These are phyloP conservation scores for Phylloporus sp. DNA, from an alignment of 768 basidiomycete genomes.

Conservation along the genomic window DNA sequence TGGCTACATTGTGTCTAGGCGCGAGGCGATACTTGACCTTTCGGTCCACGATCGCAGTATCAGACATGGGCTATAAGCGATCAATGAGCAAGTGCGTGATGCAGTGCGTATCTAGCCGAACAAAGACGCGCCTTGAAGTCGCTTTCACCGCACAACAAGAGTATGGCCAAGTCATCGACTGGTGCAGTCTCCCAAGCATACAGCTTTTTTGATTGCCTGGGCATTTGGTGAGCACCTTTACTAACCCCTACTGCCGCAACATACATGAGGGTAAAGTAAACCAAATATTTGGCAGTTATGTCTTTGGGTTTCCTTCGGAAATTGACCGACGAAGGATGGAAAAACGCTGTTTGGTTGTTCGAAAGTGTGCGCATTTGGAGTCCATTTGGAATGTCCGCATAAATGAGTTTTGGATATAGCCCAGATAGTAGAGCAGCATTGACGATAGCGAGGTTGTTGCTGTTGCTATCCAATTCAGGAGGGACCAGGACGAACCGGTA, in stretches of 20 bases:
- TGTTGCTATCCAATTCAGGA: conserved; percentile 61
- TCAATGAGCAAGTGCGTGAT: background rate
- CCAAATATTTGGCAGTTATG: conserved; percentile 68
- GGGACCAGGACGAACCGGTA: conserved; percentile 77
- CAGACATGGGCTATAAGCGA: conserved; percentile 55
- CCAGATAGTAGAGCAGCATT: conserved; percentile 82
- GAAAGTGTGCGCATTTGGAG: conserved; percentile 67
- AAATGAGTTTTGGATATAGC: conserved; percentile 86
- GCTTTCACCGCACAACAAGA: conserved; percentile 83
- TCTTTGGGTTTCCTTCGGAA: conserved; percentile 64
- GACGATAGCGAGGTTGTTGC: conserved; percentile 58
- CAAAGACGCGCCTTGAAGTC: conserved; percentile 69
- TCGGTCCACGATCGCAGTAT: conserved; percentile 73
- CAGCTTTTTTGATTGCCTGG: conserved; percentile 88
- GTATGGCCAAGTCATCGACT: conserved; percentile 74
- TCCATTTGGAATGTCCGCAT: conserved; percentile 53
- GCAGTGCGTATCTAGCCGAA: background rate
- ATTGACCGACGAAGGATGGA: conserved; percentile 93
- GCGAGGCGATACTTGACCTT: conserved; percentile 71
- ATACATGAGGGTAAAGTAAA: conserved; percentile 87
- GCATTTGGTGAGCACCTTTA: conserved; percentile 5
- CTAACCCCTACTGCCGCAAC: conserved; percentile 17
- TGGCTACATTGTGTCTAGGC: conserved; percentile 70
- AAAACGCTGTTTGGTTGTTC: conserved; percentile 71
- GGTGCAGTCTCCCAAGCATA: conserved; percentile 94